Percentiles rank a stretch among this genome's conserved stretches.
Conservation (phyloP, 305 asterid species). For the Rubia peregrina region DNA sequence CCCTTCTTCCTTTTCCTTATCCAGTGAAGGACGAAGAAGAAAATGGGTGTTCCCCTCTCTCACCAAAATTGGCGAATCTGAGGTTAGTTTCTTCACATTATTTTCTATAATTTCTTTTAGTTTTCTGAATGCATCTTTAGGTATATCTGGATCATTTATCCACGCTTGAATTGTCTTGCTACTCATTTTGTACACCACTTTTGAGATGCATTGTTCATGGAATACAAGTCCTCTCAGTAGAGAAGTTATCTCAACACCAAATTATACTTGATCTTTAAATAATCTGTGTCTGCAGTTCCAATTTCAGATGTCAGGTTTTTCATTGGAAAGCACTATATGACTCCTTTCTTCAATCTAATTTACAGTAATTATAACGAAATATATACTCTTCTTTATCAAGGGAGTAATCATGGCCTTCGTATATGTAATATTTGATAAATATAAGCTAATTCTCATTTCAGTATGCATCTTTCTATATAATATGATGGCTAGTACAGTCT, state of each 20-base stretch:
- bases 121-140: neutral
- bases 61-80: constrained; percentile 32
- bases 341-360: neutral
- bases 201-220: neutral
- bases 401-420: neutral
- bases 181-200: neutral
- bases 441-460: neutral
- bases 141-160: neutral
- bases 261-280: neutral
- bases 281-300: neutral
- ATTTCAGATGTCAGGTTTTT: neutral
- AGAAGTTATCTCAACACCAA: neutral
- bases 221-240: neutral
- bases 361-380: no score
- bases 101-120: neutral
- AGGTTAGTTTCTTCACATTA: constrained; percentile 38
- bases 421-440: neutral
- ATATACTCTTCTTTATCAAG: neutral
- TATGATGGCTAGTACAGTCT: neutral
- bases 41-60: constrained; percentile 92
- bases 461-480: no score
- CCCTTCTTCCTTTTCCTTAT: constrained; percentile 12
- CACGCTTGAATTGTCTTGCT: constrained; percentile 2
- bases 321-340: neutral
- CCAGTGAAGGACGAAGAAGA: constrained; percentile 94